Base-by-base conservation (phyloP, 805 yeast species). In the Candida boleticola region DNA sequence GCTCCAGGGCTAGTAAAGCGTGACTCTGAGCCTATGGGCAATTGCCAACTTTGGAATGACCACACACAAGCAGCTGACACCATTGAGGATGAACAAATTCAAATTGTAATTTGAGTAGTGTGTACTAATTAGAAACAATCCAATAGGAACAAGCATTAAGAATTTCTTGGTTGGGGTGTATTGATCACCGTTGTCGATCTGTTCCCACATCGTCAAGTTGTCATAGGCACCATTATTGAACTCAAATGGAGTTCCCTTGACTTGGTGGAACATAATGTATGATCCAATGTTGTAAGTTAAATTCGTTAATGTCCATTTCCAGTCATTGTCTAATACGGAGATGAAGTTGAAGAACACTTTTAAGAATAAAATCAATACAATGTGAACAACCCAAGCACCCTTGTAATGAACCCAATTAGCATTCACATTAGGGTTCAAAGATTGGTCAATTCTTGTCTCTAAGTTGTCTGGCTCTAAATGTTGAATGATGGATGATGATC, bases 181-280 rank as follows among this genome's bases (percentile, higher is more conserved):
- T 63, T 89, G 95, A 58, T 89, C 97, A 45, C 98, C 99, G 55
- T 90, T 82, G 62, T 87, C 95, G 45, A 85, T 83, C 65, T 92
- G 99, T 65, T 92, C 99, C 99, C 99, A 92, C 97, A 92, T 89
- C 18, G 97, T 93, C 51, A 92, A 74, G 57, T 88, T 83, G 60
- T 92, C 99, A 64, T 85, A 93, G 0, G 97, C 98, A 33, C 99
- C 99, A 31, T 86, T 83, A 59, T 90, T 93, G 70, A 92, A 90
- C 54, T 93, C 99, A 60, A 92, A 93, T 0, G 99, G 99, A 2
- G 96, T 89, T 29, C 99, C 99, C 57, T 92, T 93, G 35, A 93
- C 88, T 61, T 87, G 84, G 63, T 92, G 99, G 61, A 92, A 93
- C 98, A 92, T 93, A 47, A 92, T 80, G 61, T 89, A 93, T 0